Evolutionary conservation across 495 filamentous ascomycete species (phyloP).

Genomic region (Aspergillus ellipticus): DNA sequence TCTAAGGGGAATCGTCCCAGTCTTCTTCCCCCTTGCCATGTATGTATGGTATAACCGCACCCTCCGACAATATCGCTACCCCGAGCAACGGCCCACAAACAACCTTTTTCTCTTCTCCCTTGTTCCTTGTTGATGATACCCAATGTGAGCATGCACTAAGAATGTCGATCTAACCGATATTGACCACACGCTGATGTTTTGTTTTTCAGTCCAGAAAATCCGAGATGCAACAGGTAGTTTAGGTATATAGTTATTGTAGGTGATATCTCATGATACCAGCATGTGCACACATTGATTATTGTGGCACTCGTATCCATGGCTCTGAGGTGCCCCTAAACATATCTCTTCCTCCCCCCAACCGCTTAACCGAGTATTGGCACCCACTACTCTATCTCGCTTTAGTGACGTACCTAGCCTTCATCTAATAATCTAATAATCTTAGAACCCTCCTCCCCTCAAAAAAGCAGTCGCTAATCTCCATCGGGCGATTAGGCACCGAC

Average conservation of each 20-base stretch:
- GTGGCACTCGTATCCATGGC: background rate
- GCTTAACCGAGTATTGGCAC: background rate
- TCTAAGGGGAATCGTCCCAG: background rate
- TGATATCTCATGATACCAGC: background rate
- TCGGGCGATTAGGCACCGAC: background rate
- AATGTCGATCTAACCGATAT: background rate
- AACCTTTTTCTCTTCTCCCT: background rate
- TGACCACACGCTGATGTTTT: background rate
- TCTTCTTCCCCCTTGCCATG: background rate
- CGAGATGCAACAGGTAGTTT: background rate
- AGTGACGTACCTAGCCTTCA: background rate
- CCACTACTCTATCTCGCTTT: background rate
- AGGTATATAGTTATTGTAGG: background rate
- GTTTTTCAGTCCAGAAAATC: background rate
- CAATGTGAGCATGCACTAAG: slow-evolving; percentile 4
- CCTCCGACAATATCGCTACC: background rate
- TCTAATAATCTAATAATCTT: background rate
- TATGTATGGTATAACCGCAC: background rate
- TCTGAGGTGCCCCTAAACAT: background rate
- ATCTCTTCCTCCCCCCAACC: background rate
- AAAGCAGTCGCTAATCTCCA: background rate
- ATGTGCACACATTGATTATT: background rate
- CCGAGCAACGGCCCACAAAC: background rate
- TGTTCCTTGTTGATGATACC: slow-evolving; percentile 10
- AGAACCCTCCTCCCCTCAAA: too few relatives aligned